These are phyloP conservation scores for Triticum turgidum DNA, from an alignment of 176 grass and related monocot species.

Conservation along the genomic window DNA sequence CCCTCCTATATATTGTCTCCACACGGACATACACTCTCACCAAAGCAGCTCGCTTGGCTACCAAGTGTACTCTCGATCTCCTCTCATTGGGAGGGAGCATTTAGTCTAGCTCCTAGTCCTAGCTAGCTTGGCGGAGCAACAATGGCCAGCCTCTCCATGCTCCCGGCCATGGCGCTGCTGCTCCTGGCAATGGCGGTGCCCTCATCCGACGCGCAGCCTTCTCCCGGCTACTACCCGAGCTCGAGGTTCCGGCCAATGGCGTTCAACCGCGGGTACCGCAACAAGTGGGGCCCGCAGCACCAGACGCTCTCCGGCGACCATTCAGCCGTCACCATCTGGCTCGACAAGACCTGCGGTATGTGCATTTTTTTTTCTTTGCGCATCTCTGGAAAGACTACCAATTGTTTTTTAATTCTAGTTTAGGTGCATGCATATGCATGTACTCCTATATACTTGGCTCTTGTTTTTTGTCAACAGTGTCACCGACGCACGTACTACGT, in stretches of 20 bases:
- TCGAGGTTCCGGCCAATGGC: conserved; percentile 22
- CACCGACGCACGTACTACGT: conserved; percentile 8
- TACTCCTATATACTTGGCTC: background rate
- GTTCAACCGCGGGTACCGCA: conserved; percentile 48
- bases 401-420: background rate
- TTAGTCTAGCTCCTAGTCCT: background rate
- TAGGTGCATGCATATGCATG: background rate
- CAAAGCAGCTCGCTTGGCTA: background rate
- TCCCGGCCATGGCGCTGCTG: conserved; percentile 22
- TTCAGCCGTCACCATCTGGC: conserved; percentile 50
- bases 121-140: background rate
- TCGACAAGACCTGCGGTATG: conserved; percentile 55
- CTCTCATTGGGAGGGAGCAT: background rate
- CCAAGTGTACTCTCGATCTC: background rate
- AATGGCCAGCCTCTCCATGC: background rate
- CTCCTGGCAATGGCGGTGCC: conserved; percentile 11
- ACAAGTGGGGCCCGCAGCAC: conserved; percentile 82
- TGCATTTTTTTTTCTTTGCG: background rate
- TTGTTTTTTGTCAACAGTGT: background rate
- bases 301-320: conserved; percentile 66
- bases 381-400: background rate
- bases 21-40: background rate
- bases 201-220: conserved; percentile 49
- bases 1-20: conserved; percentile 18
- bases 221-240: conserved; percentile 71